Evolutionary conservation across 495 filamentous ascomycete genomes (phyloP).

Genomic region (Letharia lupina): DNA sequence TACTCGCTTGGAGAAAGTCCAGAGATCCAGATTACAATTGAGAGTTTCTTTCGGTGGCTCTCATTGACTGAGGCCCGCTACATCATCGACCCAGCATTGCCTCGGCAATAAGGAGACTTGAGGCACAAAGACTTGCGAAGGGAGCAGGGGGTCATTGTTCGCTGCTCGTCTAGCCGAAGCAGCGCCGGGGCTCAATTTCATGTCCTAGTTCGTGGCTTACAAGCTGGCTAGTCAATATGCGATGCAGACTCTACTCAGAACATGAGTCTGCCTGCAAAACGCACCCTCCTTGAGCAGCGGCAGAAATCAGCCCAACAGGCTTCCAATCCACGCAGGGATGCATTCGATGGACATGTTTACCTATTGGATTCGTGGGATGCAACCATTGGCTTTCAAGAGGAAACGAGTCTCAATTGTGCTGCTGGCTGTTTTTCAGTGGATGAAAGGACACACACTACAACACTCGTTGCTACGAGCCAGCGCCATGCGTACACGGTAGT

Average conservation of each 20-base stretch:
- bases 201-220: background rate
- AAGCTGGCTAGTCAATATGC: background rate
- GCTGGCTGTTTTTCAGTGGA: background rate
- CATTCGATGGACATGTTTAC: background rate
- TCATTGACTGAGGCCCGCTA: background rate
- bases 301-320: background rate
- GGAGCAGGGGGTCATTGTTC: background rate
- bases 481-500: background rate
- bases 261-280: background rate
- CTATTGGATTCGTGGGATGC: background rate
- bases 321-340: background rate
- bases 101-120: background rate
- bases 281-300: background rate
- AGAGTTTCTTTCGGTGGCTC: background rate
- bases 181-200: background rate
- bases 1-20: background rate
- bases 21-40: background rate
- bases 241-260: background rate
- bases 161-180: background rate
- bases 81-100: background rate
- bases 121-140: background rate
- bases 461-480: background rate
- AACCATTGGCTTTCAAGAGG: background rate
- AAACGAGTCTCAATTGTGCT: background rate
- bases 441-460: background rate